Evolutionary conservation across 2,329 filamentous ascomycete genomes (phyloP).

Genomic region (Botryosphaeria dothidea): DNA sequence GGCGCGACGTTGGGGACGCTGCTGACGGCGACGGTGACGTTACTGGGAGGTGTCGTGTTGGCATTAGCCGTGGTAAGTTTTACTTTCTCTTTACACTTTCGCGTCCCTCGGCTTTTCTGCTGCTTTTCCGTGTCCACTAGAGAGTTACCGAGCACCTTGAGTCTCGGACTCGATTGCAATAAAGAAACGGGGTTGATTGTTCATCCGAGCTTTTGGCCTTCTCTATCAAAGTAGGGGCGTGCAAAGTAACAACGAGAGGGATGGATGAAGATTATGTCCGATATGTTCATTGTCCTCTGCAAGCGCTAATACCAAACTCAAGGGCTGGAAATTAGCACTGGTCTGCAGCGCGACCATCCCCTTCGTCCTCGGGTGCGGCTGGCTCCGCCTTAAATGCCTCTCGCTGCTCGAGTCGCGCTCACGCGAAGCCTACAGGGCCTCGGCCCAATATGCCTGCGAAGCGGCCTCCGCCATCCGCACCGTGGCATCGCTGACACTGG

Average conservation of each 20-base stretch:
- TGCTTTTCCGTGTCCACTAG: too few relatives aligned
- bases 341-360: slow-evolving; percentile 80
- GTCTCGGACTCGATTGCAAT: too few relatives aligned
- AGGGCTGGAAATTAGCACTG: slow-evolving; percentile 75
- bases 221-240: too few relatives aligned
- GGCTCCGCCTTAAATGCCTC: slow-evolving; percentile 79
- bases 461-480: slow-evolving; percentile 88
- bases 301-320: too few relatives aligned
- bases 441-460: slow-evolving; percentile 77
- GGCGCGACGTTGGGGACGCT: slow-evolving; percentile 83
- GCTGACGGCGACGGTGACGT: slow-evolving; percentile 72
- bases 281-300: too few relatives aligned
- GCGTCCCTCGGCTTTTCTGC: too few relatives aligned
- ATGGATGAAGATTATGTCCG: too few relatives aligned
- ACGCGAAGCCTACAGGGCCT: neutral
- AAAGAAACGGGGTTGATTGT: too few relatives aligned
- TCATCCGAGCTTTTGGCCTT: too few relatives aligned
- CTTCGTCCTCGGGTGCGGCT: slow-evolving; percentile 73
- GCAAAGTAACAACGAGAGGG: too few relatives aligned
- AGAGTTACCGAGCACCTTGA: too few relatives aligned
- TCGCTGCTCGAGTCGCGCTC: slow-evolving; percentile 74
- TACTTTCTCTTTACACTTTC: too few relatives aligned
- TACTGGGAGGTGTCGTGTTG: slow-evolving; percentile 68
- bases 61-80: slow-evolving; percentile 59
- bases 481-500: slow-evolving; percentile 82